Evolutionary conservation across 495 filamentous ascomycete genomes (phyloP), one percentile per base, ranked within the genome.

Genomic region (Pyronema omphalodes): DNA sequence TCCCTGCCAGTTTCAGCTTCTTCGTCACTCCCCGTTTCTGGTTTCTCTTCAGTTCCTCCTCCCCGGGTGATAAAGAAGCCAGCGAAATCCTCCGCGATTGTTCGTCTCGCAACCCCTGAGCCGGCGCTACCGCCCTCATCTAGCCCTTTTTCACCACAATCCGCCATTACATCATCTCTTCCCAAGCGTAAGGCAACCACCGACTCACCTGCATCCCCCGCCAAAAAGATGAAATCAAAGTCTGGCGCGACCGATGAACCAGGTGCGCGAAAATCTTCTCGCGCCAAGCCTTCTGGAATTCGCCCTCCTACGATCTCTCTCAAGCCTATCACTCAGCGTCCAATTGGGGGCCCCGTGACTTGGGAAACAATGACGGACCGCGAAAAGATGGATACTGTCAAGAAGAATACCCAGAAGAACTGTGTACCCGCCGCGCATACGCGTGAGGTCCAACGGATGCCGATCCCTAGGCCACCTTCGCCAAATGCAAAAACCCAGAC

Each of bases 381-480:
- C 9, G 50, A 52, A 37, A 34, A 37, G 35, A 52, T 40, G 50
- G 37, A 41, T 17, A 33, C 41, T 14, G 37, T 43, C 17, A 52
- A 52, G 37, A 43, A 39, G 12, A 52, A 52, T 37, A 52, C 50
- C 50, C 17, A 39, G 8, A 9, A 17, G 8, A 52, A 52, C 50
- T 52, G 50, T 19, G 41, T 43, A 34, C 50, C 50, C 3, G 19
- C 50, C 9, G 34, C 50, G 8, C 37, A 40, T 29, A 39, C 19
- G 9, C 50, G 36, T n/a, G 14, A 52, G 37, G 19, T 43, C 8
- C 17, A 14, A 3, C 11, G 37, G 37, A 39, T 33, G 35, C 34
- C 50, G 35, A 52, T 52, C 29, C 34, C 50, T 29, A 34, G 50
- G 3, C 50, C 50, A 18, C 50, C 50, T 9, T 52, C 50, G 7